Conservation (phyloP, 2,329 filamentous ascomycete species). For the Clonostachys rhizophaga region DNA sequence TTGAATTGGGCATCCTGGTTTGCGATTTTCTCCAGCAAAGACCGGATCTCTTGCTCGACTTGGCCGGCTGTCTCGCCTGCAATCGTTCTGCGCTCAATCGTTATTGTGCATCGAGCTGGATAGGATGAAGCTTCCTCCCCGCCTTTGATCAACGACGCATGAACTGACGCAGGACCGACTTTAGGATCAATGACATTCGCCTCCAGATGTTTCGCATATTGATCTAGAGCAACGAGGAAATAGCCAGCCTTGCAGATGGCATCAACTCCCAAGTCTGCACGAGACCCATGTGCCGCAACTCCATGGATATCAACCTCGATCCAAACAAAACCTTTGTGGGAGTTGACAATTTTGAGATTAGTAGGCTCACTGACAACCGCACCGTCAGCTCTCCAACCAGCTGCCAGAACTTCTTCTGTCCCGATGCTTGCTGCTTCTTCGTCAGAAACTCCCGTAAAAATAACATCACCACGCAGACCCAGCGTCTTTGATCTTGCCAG, state of each 20-base stretch:
- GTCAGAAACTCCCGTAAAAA: conserved; percentile 48
- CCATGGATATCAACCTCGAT: conserved; percentile 35
- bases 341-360: conserved; percentile 28
- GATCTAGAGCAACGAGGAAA: conserved; percentile 38
- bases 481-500: conserved; percentile 30
- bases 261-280: conserved; percentile 38
- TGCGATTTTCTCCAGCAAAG: conserved; percentile 24
- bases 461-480: conserved; percentile 38
- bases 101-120: conserved; percentile 39
- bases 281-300: conserved; percentile 34
- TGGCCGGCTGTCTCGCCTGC: conserved; percentile 30
- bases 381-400: conserved; percentile 47
- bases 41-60: conserved; percentile 28
- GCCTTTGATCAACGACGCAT: conserved; percentile 41
- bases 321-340: conserved; percentile 47
- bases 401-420: conserved; percentile 40
- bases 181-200: conserved; percentile 17
- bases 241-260: conserved; percentile 42
- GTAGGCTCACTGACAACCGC: conserved; percentile 47
- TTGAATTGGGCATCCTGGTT: conserved; percentile 27
- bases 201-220: conserved; percentile 26
- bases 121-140: conserved; percentile 49
- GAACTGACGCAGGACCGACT: conserved; percentile 33
- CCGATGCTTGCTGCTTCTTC: conserved; percentile 46
- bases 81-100: conserved; percentile 42